Evolutionary conservation across 345 rosid species (phyloP).

Genomic region (sweet orange (Citrus sinensis)): DNA sequence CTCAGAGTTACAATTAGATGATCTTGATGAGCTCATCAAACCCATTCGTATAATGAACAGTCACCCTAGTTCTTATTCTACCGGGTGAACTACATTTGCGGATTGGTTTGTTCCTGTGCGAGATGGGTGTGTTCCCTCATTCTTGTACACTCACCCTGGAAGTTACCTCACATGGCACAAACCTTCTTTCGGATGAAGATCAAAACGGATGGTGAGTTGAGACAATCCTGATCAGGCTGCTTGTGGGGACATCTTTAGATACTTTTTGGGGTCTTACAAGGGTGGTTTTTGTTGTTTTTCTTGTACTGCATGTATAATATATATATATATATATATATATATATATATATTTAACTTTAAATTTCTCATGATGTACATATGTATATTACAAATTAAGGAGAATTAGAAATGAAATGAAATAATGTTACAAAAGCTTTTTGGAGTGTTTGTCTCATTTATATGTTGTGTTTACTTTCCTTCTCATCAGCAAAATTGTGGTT

Average conservation of each 20-base stretch:
- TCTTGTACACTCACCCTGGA: not conserved
- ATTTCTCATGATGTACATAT: not conserved
- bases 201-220: not conserved
- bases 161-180: not conserved
- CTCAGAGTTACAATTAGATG: constrained; percentile 29
- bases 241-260: not conserved
- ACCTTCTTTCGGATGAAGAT: not conserved
- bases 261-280: not conserved
- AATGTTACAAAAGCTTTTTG: not conserved
- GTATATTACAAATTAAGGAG: not conserved
- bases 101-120: not conserved
- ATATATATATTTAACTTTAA: not conserved
- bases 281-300: not conserved
- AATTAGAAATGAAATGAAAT: constrained; percentile 9
- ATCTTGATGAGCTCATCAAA: constrained; percentile 50
- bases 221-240: not conserved
- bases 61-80: not conserved
- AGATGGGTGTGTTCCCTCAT: not conserved
- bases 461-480: not conserved
- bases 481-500: not conserved
- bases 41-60: constrained; percentile 52
- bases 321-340: no score
- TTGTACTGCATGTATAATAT: not conserved
- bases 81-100: not conserved
- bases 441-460: not conserved